These are phyloP conservation scores for Puccinia horiana DNA, from an alignment of 1,284 basidiomycete species.

Conservation along the genomic window DNA sequence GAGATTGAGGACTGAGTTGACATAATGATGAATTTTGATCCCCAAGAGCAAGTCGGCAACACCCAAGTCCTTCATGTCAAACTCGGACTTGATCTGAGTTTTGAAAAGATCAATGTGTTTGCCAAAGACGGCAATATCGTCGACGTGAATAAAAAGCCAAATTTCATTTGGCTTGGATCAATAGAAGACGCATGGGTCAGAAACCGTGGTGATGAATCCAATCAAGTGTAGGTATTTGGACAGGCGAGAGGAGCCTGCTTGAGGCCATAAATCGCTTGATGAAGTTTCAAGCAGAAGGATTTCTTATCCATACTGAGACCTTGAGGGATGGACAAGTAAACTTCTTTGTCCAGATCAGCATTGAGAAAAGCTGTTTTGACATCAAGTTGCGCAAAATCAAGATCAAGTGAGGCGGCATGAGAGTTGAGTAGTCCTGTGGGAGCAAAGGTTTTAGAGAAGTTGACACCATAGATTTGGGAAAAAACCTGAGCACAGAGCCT, in stretches of 20 bases:
- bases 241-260: slow-evolving; percentile 12
- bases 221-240: neutral
- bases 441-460: slow-evolving; percentile 8
- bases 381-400: slow-evolving; percentile 3
- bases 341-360: neutral
- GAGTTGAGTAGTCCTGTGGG: slow-evolving; percentile 2
- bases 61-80: neutral
- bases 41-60: neutral
- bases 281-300: neutral
- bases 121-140: slow-evolving; percentile 1
- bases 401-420: neutral
- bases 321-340: slow-evolving; percentile 3
- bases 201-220: neutral
- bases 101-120: neutral
- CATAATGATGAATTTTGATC: neutral
- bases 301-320: neutral
- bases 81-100: neutral
- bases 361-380: neutral
- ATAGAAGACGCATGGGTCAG: slow-evolving; percentile 16
- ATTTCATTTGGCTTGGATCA: neutral
- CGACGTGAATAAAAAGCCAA: slow-evolving; percentile 1
- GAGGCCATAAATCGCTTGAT: slow-evolving; percentile 24
- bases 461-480: neutral
- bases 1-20: neutral
- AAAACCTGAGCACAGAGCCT: slow-evolving; percentile 1